phyloP scores from a whole-genome alignment of 2,329 filamentous ascomycete species.

The Falciphora oryzae region DNA sequence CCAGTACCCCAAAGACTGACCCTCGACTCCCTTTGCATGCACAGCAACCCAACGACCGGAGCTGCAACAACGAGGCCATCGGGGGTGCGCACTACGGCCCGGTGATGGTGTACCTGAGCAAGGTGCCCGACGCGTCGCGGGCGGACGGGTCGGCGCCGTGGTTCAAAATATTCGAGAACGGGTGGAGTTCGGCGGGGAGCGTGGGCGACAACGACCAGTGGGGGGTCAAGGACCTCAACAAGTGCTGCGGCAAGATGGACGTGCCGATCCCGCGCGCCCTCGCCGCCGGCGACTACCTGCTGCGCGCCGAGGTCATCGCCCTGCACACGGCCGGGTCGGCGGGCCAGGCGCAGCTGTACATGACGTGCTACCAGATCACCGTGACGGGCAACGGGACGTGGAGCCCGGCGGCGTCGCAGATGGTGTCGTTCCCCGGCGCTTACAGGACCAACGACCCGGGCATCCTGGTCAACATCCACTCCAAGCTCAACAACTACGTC shows the following conservation, averaged over 20 bases:
- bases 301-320: conserved; percentile 43
- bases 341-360: conserved; percentile 32
- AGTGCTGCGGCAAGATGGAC: conserved; percentile 34
- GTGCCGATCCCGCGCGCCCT: conserved; percentile 29
- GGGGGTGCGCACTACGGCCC: conserved; percentile 48
- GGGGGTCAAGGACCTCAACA: conserved; percentile 38
- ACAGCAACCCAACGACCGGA: conserved; percentile 35
- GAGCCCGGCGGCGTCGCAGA: conserved; percentile 20
- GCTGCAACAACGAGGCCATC: conserved; percentile 41
- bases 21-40: not conserved
- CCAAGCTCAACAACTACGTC: conserved; percentile 31
- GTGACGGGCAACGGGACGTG: conserved; percentile 18
- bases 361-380: conserved; percentile 33
- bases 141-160: conserved; percentile 37
- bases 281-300: conserved; percentile 34
- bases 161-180: conserved; percentile 47
- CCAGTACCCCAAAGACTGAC: not conserved
- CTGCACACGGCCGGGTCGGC: conserved; percentile 34
- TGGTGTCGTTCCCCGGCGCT: conserved; percentile 35
- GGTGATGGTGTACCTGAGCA: conserved; percentile 41
- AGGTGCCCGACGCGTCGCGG: conserved; percentile 39
- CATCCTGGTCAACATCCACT: conserved; percentile 42
- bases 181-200: conserved; percentile 29
- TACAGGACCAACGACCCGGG: conserved; percentile 38
- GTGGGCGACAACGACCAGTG: conserved; percentile 39